A percentile compares a stretch with the other conserved stretches of the same genome.
Conservation (phyloP, 208 protist species). For the Trypanosoma melophagium region DNA sequence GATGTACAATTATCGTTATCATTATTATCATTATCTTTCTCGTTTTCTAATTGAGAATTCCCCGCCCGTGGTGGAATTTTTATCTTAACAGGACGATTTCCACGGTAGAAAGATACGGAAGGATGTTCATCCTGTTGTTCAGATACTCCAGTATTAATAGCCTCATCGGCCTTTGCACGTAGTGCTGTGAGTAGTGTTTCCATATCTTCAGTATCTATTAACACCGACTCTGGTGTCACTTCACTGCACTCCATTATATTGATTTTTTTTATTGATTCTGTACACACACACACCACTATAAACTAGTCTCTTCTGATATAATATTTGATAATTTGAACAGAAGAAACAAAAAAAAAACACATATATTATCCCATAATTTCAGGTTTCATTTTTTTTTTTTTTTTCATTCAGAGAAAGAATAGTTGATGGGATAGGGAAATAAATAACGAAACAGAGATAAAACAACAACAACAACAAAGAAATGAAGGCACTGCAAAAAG, state of each 20-base stretch:
- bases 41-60: not conserved
- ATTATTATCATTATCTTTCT: not conserved
- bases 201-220: conserved; percentile 12
- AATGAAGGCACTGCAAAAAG: too few relatives aligned
- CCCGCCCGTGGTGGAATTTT: not conserved
- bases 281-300: not conserved
- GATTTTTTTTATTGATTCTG: conserved; percentile 1
- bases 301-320: too few relatives aligned
- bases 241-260: not conserved
- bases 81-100: conserved; percentile 30
- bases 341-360: not conserved
- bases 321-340: too few relatives aligned
- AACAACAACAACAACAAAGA: too few relatives aligned
- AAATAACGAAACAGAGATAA: too few relatives aligned
- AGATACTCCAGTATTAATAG: not conserved
- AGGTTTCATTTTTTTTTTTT: too few relatives aligned
- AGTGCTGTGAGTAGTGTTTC: conserved; percentile 5
- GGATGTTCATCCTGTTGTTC: conserved; percentile 34
- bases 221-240: not conserved
- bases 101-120: conserved; percentile 62
- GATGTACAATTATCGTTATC: not conserved
- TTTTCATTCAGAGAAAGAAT: too few relatives aligned
- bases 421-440: too few relatives aligned
- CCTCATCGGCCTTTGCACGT: conserved; percentile 13
- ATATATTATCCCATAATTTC: too few relatives aligned